Conservation (phyloP, 345 rosid genomes). For the Jatropha curcas region DNA sequence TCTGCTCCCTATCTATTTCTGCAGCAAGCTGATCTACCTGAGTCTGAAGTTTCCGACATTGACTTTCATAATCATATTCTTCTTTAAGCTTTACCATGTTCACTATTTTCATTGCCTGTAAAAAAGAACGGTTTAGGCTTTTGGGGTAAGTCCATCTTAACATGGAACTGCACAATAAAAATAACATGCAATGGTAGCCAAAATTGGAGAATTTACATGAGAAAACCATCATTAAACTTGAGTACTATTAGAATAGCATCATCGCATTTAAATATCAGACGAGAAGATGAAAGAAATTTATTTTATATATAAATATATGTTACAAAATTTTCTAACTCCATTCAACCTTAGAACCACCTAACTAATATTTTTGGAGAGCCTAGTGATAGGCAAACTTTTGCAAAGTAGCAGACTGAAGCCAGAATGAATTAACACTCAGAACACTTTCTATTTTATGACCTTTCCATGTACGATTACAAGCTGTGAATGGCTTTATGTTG, state of each 20-base stretch:
- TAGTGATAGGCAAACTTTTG: not conserved
- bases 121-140: conserved; percentile 22
- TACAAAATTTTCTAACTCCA: not conserved
- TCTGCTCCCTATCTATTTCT: conserved; percentile 81
- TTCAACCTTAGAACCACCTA: not conserved
- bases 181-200: not conserved
- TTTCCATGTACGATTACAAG: not conserved
- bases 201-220: conserved; percentile 1
- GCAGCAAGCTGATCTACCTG: conserved; percentile 84
- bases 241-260: not conserved
- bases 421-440: not conserved
- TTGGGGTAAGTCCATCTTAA: not conserved
- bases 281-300: not conserved
- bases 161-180: not conserved
- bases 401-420: not conserved
- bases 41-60: conserved; percentile 76
- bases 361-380: too few relatives aligned
- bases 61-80: conserved; percentile 92
- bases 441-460: not conserved
- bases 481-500: not conserved
- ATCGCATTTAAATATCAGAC: not conserved
- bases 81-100: conserved; percentile 89
- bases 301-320: not conserved
- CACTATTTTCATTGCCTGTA: conserved; percentile 96
- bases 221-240: not conserved